Conservation (phyloP, 192 early-diverging fungal genomes). For the Obelidium mucronatum region DNA sequence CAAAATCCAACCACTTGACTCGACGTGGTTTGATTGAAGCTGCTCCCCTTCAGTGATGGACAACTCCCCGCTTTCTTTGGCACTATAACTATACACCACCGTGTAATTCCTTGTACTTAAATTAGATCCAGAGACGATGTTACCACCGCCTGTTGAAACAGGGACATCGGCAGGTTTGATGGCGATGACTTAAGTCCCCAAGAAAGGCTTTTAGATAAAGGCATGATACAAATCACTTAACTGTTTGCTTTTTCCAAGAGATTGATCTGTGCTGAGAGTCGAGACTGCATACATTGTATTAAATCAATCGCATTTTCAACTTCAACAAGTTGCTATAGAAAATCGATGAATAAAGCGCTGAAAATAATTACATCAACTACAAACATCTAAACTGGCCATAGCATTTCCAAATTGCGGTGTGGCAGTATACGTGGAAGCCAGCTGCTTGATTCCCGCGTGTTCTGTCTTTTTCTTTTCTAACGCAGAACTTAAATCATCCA, state of each 20-base stretch:
- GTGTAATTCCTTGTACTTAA: conserved; percentile 28
- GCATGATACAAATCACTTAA: conserved; percentile 5
- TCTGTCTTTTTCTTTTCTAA: conserved; percentile 48
- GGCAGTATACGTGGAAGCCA: conserved; percentile 44
- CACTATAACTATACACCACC: conserved; percentile 49
- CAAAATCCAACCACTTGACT: conserved; percentile 53
- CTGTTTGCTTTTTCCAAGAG: conserved; percentile 42
- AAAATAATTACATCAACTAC: neutral
- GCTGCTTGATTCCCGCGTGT: conserved; percentile 37
- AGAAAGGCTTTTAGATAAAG: too few species aligned
- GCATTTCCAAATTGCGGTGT: conserved; percentile 49
- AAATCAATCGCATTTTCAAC: conserved; percentile 51
- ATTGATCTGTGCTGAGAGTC: conserved; percentile 37
- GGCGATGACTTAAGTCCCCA: neutral
- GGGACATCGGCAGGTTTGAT: neutral
- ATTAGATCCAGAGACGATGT: neutral
- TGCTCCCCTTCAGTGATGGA: conserved; percentile 49
- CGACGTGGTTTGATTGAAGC: conserved; percentile 37
- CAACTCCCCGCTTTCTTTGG: conserved; percentile 46
- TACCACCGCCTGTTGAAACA: neutral
- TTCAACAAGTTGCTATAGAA: conserved; percentile 47
- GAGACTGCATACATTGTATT: conserved; percentile 36
- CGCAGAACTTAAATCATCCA: conserved; percentile 33
- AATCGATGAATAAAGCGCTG: neutral
- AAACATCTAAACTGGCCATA: conserved; percentile 41